Evolutionary conservation across 352 stramenopile species (phyloP).

Genomic region (Achlya hypogyna): DNA sequence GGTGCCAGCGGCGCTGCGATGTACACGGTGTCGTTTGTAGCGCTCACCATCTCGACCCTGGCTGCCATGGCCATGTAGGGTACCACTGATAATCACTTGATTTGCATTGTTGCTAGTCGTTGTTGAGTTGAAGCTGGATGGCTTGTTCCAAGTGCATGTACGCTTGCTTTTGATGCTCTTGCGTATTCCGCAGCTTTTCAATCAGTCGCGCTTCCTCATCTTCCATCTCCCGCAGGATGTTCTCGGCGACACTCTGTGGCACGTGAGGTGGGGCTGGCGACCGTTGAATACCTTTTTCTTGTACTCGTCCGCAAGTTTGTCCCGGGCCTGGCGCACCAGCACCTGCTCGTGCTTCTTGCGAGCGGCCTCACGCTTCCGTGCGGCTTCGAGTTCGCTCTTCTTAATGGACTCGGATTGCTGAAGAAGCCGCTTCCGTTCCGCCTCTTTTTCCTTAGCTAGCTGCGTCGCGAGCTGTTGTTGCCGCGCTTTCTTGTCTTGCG

Average conservation of each 20-base stretch:
- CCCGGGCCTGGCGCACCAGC: slow-evolving; percentile 34
- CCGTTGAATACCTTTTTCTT: slow-evolving; percentile 29
- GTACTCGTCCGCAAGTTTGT: slow-evolving; percentile 42
- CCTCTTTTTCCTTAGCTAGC: slow-evolving; percentile 16
- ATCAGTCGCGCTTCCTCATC: slow-evolving; percentile 49
- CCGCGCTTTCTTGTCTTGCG: slow-evolving; percentile 35
- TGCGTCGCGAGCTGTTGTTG: neutral
- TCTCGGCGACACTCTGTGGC: slow-evolving; percentile 33
- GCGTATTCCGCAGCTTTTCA: slow-evolving; percentile 45
- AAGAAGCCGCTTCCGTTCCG: slow-evolving; percentile 29
- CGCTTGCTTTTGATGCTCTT: slow-evolving; percentile 51
- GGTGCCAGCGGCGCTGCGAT: neutral
- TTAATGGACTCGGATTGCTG: slow-evolving; percentile 48
- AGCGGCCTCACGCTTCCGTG: slow-evolving; percentile 32
- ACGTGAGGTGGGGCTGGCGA: neutral
- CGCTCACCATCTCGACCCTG: neutral
- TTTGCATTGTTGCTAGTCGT: neutral
- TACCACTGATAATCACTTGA: no score
- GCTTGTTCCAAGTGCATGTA: slow-evolving; percentile 61
- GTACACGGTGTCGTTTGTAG: neutral
- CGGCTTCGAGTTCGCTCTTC: slow-evolving; percentile 32
- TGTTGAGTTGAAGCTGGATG: slow-evolving; percentile 28
- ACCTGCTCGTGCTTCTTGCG: slow-evolving; percentile 47
- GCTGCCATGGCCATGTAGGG: neutral
- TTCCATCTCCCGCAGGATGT: slow-evolving; percentile 58